Evolutionary conservation across 2,329 filamentous ascomycete species (phyloP).

Genomic region (Lecanicillium sp.): DNA sequence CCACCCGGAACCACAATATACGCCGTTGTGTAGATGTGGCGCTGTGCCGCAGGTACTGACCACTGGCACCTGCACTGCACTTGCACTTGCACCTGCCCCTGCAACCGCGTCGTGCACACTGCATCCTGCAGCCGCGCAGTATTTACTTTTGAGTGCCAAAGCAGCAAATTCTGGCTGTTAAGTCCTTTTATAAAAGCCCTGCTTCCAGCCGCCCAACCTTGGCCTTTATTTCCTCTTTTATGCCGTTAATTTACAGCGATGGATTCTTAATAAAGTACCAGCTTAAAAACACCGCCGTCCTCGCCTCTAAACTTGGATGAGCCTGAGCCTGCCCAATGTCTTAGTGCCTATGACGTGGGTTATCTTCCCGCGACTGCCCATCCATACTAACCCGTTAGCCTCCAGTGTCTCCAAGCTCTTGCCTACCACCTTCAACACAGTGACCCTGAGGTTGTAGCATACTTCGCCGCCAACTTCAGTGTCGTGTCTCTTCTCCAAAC

Average conservation of each 20-base stretch:
- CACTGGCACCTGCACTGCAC: neutral
- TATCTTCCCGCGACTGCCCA: neutral
- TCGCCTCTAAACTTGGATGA: neutral
- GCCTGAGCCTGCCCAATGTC: neutral
- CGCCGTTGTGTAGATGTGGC: neutral
- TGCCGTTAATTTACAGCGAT: neutral
- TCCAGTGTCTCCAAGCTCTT: neutral
- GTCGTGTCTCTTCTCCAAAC: neutral
- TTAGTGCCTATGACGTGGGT: neutral
- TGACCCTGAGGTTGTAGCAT: slow-evolving; percentile 1
- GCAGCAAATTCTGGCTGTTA: neutral
- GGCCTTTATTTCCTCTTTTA: neutral
- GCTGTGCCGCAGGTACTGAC: neutral
- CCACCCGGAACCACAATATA: neutral
- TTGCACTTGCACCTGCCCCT: neutral
- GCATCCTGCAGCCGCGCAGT: no score
- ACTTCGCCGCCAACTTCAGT: neutral
- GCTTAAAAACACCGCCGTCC: neutral
- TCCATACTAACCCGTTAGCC: neutral
- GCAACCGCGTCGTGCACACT: no score
- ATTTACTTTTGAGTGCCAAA: neutral
- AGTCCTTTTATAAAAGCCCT: neutral
- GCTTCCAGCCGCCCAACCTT: neutral
- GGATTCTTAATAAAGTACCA: neutral
- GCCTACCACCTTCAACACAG: neutral